Percentiles rank a stretch among this genome's conserved stretches.
These are phyloP conservation scores for Cordyceps farinosa DNA, from an alignment of 2,329 filamentous ascomycete genomes.

Conservation along the genomic window DNA sequence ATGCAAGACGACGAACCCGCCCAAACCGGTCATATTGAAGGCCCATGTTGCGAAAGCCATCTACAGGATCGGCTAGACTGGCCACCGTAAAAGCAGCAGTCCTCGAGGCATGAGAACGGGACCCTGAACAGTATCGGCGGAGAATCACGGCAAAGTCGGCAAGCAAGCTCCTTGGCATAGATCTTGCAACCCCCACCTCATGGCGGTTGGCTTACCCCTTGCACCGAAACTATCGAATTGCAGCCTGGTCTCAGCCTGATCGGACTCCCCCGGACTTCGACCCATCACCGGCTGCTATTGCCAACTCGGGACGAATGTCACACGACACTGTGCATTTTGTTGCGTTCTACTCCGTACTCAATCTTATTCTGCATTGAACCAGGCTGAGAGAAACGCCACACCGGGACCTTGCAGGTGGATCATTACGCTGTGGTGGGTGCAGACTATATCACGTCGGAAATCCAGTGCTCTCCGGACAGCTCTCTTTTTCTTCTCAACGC, in stretches of 20 bases:
- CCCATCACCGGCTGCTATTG: too few relatives aligned
- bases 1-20: neutral
- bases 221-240: neutral
- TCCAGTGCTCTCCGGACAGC: neutral
- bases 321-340: too few relatives aligned
- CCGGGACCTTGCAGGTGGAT: too few relatives aligned
- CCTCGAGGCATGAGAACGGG: neutral
- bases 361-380: neutral
- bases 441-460: neutral
- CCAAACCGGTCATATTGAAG: neutral
- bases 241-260: neutral
- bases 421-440: neutral
- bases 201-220: neutral
- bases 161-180: neutral
- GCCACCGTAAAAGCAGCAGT: neutral
- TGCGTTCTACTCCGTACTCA: neutral
- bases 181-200: neutral
- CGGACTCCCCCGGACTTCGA: neutral
- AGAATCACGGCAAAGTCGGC: neutral
- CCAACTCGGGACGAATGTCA: too few relatives aligned
- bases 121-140: neutral
- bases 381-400: too few relatives aligned
- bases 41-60: neutral
- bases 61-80: neutral
- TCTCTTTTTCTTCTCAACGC: neutral